Evolutionary conservation across 495 filamentous ascomycete species (phyloP), one percentile per base, ranked within the genome.

Genomic region (Tuber umbilicatum): DNA sequence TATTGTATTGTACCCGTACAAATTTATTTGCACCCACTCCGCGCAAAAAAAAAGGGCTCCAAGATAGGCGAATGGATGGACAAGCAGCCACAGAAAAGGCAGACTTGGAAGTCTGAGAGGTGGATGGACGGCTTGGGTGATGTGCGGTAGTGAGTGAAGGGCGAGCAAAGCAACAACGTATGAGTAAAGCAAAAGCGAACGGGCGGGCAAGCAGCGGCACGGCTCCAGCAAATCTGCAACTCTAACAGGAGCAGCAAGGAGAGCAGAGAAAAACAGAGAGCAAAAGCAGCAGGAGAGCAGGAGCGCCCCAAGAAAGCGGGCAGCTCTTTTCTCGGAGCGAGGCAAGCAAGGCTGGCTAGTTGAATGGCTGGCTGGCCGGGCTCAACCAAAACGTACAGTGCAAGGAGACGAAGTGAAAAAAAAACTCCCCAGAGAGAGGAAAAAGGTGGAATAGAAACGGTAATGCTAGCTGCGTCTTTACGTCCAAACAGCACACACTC

Each of bases 171-270:
- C 27, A 35, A 64, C 55, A 64, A 17, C 55, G 55, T 64, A 40
- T 9, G 39, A 40, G 39, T 9, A 64, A 64, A 35, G 55, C 55
- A 64, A 35, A 31, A 64, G 55, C 14, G 55, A 35, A 64, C 55
- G 14, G 17, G 14, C n/a, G 19, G 27, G 55, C 55, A 35, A 78
- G 76, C 75, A 77, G 76, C 77, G 77, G 76, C 77, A 78, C 77
- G 71, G 76, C 77, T 72, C 72, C 72, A 71, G 47, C 47, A 68
- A 68, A 45, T 35, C 42, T 43, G 38, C 71, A 67, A 60, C 64
- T 64, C 55, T 64, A 64, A 71, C 70, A 41, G 70, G 41, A 73
- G 64, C 31, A 70, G 43, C 50, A n/a, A 45, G 68, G 67, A 69
- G 72, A 45, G 71, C 39, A 79, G 74, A 68, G 72, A 69, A 78